phyloP scores from a whole-genome alignment of 202 grass and related monocot genomes.

The Schoenoplectus triqueter region DNA sequence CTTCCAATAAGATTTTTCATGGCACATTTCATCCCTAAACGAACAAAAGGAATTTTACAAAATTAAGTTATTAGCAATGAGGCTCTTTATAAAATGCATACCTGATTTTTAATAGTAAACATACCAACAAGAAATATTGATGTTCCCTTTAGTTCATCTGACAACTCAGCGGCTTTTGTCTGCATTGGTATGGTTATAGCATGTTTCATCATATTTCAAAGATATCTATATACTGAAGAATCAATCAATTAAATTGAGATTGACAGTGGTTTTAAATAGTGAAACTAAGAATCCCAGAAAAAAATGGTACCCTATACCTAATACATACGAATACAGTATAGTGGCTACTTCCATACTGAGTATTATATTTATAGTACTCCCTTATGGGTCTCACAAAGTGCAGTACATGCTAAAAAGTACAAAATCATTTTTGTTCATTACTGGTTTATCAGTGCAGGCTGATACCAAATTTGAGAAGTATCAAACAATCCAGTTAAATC shows the following conservation, averaged over 20 bases:
- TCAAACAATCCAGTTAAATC: background rate
- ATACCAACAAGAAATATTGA: conserved; percentile 85
- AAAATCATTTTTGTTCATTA: background rate
- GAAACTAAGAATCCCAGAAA: background rate
- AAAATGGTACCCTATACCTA: background rate
- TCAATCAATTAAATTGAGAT: background rate
- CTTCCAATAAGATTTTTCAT: conserved; percentile 64
- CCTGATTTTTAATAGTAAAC: conserved; percentile 19
- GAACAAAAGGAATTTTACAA: background rate
- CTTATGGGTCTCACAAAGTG: background rate
- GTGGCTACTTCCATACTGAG: background rate
- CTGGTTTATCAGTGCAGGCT: background rate
- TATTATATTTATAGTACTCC: background rate
- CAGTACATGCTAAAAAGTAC: background rate
- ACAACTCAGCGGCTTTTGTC: conserved; percentile 74
- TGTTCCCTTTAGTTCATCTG: conserved; percentile 74
- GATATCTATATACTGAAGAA: background rate
- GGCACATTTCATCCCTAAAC: conserved; percentile 60
- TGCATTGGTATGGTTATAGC: conserved; percentile 40
- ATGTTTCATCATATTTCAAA: background rate
- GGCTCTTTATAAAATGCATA: background rate
- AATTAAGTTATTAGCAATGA: background rate
- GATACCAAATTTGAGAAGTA: background rate
- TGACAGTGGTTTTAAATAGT: background rate
- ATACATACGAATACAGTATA: background rate